Percentiles rank a stretch among this genome's conserved stretches.
Conservation (phyloP, 495 filamentous ascomycete genomes). For the Gamarada debralockiae region DNA sequence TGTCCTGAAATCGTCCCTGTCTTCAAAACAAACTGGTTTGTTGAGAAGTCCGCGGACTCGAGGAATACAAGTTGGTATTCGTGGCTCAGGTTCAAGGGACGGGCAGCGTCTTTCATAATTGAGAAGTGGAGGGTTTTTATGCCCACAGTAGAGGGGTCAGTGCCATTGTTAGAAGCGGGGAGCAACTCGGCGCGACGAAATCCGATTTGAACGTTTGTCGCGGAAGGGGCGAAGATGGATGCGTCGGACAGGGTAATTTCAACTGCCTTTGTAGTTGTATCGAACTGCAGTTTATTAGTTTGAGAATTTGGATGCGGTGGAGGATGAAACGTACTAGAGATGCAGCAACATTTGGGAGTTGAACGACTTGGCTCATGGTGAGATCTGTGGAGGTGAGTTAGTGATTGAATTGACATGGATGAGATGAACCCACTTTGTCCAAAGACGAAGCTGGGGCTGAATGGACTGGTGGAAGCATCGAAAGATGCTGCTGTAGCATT, state of each 20-base stretch:
- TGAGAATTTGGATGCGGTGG: not conserved
- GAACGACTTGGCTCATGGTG: constrained; percentile 25
- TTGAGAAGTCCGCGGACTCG: constrained; percentile 41
- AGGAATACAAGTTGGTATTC: constrained; percentile 48
- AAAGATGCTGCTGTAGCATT: constrained; percentile 26
- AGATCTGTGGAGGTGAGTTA: constrained; percentile 17
- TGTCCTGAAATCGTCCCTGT: constrained; percentile 39
- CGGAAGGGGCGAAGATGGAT: constrained; percentile 41
- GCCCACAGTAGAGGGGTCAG: constrained; percentile 38
- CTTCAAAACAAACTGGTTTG: constrained; percentile 46
- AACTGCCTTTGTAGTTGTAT: constrained; percentile 24
- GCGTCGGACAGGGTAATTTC: constrained; percentile 33
- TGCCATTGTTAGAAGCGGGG: constrained; percentile 38
- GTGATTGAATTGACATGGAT: not conserved
- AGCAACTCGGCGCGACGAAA: constrained; percentile 47
- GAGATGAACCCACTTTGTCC: constrained; percentile 13
- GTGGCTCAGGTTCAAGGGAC: constrained; percentile 41
- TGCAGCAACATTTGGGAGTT: constrained; percentile 17
- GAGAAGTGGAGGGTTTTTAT: constrained; percentile 47
- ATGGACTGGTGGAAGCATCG: constrained; percentile 29
- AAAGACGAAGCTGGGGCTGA: constrained; percentile 29
- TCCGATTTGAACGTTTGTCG: constrained; percentile 35
- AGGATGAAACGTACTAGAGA: constrained; percentile 23
- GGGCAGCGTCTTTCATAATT: constrained; percentile 35
- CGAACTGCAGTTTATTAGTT: constrained; percentile 24